phyloP scores from a whole-genome alignment of 2,329 filamentous ascomycete species.

The Neopestalotiopsis sp. region DNA sequence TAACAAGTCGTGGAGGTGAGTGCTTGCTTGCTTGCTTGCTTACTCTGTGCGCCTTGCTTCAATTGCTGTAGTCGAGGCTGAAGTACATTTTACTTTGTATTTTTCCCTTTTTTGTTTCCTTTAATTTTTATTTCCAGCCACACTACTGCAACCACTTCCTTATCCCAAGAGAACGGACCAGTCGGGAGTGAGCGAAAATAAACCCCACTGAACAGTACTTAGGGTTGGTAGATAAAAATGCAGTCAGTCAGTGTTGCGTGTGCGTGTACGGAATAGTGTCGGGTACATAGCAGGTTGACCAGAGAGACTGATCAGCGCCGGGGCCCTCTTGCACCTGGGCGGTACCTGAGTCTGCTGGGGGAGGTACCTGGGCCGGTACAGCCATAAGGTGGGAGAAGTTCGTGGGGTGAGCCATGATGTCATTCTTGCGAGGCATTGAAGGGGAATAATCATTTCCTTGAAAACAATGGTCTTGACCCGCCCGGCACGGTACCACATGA shows the following conservation, averaged over 20 bases:
- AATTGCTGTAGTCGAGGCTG: too few relatives aligned
- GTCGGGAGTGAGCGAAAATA: neutral
- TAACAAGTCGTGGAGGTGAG: neutral
- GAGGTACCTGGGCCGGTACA: conserved; percentile 4
- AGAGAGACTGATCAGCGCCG: neutral
- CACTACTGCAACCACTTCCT: neutral
- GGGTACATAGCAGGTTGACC: neutral
- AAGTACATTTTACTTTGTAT: too few relatives aligned
- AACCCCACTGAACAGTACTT: neutral
- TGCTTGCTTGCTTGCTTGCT: too few relatives aligned
- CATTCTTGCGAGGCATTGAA: neutral
- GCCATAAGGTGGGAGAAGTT: neutral
- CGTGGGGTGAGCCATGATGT: conserved; percentile 6
- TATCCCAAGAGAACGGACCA: neutral
- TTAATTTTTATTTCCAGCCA: neutral
- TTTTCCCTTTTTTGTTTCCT: neutral
- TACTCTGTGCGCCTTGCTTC: too few relatives aligned
- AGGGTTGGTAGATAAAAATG: neutral
- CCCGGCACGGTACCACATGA: neutral
- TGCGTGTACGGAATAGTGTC: neutral
- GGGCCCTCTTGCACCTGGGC: neutral
- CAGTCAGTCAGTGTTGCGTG: neutral
- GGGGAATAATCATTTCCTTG: neutral
- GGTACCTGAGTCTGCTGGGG: neutral
- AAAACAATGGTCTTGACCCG: neutral